Evolutionary conservation across 2,329 filamentous ascomycete genomes (phyloP).

Genomic region (Colletotrichum sp.): DNA sequence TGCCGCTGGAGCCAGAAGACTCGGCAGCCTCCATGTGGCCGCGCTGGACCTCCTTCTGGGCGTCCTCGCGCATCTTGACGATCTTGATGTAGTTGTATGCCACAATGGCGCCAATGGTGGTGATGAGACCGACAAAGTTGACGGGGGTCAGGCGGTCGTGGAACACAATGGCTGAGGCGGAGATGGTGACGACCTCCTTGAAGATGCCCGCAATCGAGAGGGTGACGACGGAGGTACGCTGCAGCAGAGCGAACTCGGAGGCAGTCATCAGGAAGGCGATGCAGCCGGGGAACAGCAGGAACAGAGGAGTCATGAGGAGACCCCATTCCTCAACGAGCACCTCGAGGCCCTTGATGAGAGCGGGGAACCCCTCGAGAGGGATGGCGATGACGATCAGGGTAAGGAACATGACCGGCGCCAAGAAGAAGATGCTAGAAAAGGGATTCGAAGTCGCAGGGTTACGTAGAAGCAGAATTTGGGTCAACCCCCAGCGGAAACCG

Average conservation of each 20-base stretch:
- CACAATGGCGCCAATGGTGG: constrained; percentile 85
- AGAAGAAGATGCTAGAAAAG: constrained; percentile 95
- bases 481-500: constrained; percentile 97
- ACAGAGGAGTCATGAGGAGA: constrained; percentile 65
- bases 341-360: constrained; percentile 70
- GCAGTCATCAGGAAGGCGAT: constrained; percentile 97
- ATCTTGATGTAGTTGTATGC: constrained; percentile 97
- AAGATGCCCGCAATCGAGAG: constrained; percentile 97
- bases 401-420: constrained; percentile 96
- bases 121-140: constrained; percentile 85
- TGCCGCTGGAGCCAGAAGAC: constrained; percentile 39
- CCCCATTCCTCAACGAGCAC: constrained; percentile 73
- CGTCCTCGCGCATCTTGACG: constrained; percentile 82
- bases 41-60: constrained; percentile 57
- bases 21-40: constrained; percentile 38
- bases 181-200: constrained; percentile 97
- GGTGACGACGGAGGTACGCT: constrained; percentile 95
- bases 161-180: constrained; percentile 85
- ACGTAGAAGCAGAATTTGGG: constrained; percentile 90
- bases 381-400: constrained; percentile 81
- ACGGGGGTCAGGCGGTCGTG: constrained; percentile 85
- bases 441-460: constrained; percentile 96
- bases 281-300: constrained; percentile 87
- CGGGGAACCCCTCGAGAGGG: constrained; percentile 79
- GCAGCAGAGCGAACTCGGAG: constrained; percentile 91